Conservation (phyloP, 2,329 filamentous ascomycete species). For the Botrytis aclada region DNA sequence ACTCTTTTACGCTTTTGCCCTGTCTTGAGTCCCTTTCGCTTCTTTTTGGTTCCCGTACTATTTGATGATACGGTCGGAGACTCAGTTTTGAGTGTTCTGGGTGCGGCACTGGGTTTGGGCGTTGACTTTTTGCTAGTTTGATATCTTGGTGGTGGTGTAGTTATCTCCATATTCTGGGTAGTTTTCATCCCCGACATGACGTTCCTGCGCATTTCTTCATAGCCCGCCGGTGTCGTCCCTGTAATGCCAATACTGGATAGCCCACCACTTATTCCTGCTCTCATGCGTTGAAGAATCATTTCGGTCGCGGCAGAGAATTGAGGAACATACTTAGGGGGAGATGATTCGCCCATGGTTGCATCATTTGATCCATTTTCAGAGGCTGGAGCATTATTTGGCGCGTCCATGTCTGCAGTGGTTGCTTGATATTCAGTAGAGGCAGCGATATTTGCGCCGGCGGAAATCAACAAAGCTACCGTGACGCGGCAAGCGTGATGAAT, state of each 20-base stretch:
- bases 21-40: conserved; percentile 27
- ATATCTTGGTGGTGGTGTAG: conserved; percentile 26
- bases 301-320: conserved; percentile 40
- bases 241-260: conserved; percentile 34
- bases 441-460: conserved; percentile 23
- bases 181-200: conserved; percentile 39
- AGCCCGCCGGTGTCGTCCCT: conserved; percentile 35
- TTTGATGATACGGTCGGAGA: conserved; percentile 28
- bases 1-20: conserved; percentile 36
- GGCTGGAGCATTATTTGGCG: conserved; percentile 28
- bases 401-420: conserved; percentile 30
- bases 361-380: conserved; percentile 19
- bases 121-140: conserved; percentile 23
- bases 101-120: conserved; percentile 21
- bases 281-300: conserved; percentile 40
- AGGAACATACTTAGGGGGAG: conserved; percentile 36
- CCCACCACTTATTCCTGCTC: conserved; percentile 30
- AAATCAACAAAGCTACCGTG: background rate
- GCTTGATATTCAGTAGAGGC: conserved; percentile 23
- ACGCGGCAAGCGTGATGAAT: background rate
- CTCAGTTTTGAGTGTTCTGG: conserved; percentile 24
- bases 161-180: conserved; percentile 37
- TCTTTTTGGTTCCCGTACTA: conserved; percentile 25
- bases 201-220: conserved; percentile 39
- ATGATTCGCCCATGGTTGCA: conserved; percentile 24